Percentiles rank a stretch among this genome's conserved stretches.
Conservation (phyloP, 2,329 filamentous ascomycete species). For the Furcasterigmium furcatum region DNA sequence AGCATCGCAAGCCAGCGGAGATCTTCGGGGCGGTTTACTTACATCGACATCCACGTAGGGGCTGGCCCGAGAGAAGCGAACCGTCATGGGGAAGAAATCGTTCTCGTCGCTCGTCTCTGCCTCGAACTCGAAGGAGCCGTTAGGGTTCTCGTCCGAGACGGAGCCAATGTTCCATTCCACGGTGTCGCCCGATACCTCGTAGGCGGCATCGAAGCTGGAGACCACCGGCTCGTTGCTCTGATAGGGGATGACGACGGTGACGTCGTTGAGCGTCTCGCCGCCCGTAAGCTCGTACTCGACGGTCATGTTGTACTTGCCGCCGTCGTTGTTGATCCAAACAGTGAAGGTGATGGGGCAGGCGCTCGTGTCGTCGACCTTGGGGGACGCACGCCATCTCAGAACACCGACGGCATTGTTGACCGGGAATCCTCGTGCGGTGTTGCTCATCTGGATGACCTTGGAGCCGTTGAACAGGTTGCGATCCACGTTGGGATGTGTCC, state of each 20-base stretch:
- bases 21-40: slow-evolving; percentile 37
- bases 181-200: slow-evolving; percentile 89
- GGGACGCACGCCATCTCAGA: slow-evolving; percentile 84
- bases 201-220: slow-evolving; percentile 89
- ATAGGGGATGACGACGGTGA: slow-evolving; percentile 86
- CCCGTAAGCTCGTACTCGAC: slow-evolving; percentile 94
- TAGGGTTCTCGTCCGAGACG: slow-evolving; percentile 78
- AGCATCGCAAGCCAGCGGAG: background rate
- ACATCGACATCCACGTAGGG: slow-evolving; percentile 95
- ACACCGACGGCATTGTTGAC: slow-evolving; percentile 92
- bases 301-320: slow-evolving; percentile 82
- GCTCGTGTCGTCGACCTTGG: slow-evolving; percentile 74
- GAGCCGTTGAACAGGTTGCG: slow-evolving; percentile 79
- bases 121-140: slow-evolving; percentile 93
- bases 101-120: slow-evolving; percentile 82
- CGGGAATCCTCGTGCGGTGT: slow-evolving; percentile 83
- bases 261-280: slow-evolving; percentile 74
- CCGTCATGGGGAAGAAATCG: slow-evolving; percentile 97
- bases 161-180: slow-evolving; percentile 91
- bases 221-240: slow-evolving; percentile 80
- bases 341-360: slow-evolving; percentile 93
- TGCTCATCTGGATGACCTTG: slow-evolving; percentile 86
- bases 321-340: slow-evolving; percentile 93
- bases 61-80: slow-evolving; percentile 80
- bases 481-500: slow-evolving; percentile 96